Evolutionary conservation across 169 alveolate species (phyloP).

Genomic region (Miamiensis avidus): DNA sequence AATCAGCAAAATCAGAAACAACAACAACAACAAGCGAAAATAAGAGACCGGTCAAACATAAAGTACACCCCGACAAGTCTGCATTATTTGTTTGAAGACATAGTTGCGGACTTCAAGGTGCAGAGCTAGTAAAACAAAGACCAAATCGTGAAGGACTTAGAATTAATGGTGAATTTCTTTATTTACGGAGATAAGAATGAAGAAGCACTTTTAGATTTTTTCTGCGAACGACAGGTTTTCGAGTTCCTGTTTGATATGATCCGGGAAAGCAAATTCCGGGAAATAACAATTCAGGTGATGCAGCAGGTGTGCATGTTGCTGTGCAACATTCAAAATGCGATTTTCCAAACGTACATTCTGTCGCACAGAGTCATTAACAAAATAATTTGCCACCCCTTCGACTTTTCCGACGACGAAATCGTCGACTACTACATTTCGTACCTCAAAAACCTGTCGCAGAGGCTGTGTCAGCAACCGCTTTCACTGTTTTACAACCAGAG

Average conservation of each 20-base stretch:
- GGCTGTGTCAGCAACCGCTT: conserved; percentile 41
- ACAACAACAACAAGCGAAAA: too few species aligned
- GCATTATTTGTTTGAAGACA: too few species aligned
- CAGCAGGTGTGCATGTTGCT: conserved; percentile 52
- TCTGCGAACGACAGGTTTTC: conserved; percentile 48
- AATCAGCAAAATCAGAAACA: too few species aligned
- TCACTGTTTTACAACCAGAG: conserved; percentile 47
- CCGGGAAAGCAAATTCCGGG: conserved; percentile 40
- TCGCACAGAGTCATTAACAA: conserved; percentile 54
- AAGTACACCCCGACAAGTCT: too few species aligned
- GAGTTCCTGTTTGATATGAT: conserved; percentile 28
- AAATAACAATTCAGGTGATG: conserved; percentile 54
- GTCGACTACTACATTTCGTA: conserved; percentile 55
- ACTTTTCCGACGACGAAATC: conserved; percentile 61
- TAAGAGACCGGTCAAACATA: too few species aligned
- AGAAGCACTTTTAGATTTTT: conserved; percentile 43
- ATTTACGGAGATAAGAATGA: conserved; percentile 50
- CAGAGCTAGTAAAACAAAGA: not conserved
- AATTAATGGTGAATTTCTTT: conserved; percentile 1
- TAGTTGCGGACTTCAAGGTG: too few species aligned
- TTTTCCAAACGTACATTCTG: conserved; percentile 41
- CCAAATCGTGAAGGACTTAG: not conserved
- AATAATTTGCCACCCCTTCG: conserved; percentile 49
- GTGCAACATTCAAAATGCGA: conserved; percentile 46
- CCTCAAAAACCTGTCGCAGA: conserved; percentile 56